Conservation (phyloP, 2,329 filamentous ascomycete species). For the Fusarium nurragi region DNA sequence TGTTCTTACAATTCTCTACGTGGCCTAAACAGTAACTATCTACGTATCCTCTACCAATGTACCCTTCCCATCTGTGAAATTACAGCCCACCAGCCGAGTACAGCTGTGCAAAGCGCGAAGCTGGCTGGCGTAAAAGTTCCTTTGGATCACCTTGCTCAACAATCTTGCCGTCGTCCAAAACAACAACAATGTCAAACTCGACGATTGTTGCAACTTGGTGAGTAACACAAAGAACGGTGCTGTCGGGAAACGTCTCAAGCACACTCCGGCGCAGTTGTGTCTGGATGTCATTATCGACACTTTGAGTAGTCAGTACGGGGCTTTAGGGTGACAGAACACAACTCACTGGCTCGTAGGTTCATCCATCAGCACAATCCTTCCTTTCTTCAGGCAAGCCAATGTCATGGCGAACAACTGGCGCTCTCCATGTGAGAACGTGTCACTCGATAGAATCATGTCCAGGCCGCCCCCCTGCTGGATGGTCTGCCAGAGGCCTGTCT, state of each 20-base stretch:
- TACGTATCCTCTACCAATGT: too few relatives aligned
- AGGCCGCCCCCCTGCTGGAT: not conserved
- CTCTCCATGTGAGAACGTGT: not conserved
- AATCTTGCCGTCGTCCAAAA: not conserved
- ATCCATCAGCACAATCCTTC: not conserved
- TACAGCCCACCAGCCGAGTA: too few relatives aligned
- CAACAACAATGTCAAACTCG: not conserved
- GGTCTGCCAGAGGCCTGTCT: not conserved
- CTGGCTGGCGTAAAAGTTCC: too few relatives aligned
- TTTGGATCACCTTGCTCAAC: not conserved
- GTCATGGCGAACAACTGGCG: not conserved
- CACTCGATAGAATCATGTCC: not conserved
- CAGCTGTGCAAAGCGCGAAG: too few relatives aligned
- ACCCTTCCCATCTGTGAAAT: too few relatives aligned
- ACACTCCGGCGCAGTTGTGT: too few relatives aligned
- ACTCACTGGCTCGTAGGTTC: constrained; percentile 3
- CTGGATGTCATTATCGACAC: too few relatives aligned
- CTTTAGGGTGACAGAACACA: too few relatives aligned
- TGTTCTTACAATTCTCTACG: too few relatives aligned
- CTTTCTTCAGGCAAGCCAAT: not conserved
- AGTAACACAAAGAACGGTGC: not conserved
- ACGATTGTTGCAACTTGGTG: not conserved
- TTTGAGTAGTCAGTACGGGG: too few relatives aligned
- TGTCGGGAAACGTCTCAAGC: not conserved
- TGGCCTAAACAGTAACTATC: too few relatives aligned